Conservation (phyloP, 371 early-diverging fungal species). For the Funneliformis caledonium region DNA sequence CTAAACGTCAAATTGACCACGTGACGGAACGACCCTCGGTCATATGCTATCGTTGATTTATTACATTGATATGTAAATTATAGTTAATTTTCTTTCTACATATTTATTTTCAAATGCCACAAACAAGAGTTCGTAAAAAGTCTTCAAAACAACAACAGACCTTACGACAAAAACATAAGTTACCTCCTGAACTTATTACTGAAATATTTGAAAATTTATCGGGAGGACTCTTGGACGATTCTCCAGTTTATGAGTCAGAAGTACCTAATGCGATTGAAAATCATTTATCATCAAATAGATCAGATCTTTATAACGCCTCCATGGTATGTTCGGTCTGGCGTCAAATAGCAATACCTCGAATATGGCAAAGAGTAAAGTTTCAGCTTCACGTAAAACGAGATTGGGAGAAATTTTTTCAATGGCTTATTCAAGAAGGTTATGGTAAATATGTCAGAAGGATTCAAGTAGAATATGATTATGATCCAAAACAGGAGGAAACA, state of each 20-base stretch:
- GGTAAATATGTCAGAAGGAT: conserved; percentile 6
- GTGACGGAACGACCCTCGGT: too few species aligned
- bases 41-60: too few species aligned
- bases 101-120: conserved; percentile 1
- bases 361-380: conserved; percentile 22
- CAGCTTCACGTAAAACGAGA: conserved; percentile 2
- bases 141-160: conserved; percentile 13
- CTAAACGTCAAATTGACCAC: too few species aligned
- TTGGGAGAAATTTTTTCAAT: conserved; percentile 18
- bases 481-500: conserved; percentile 23
- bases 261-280: conserved; percentile 7
- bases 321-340: conserved; percentile 17
- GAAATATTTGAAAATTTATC: conserved; percentile 22
- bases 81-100: background rate
- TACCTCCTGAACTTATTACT: conserved; percentile 20
- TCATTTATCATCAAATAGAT: conserved; percentile 3
- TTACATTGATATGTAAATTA: too few species aligned
- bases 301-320: conserved; percentile 2
- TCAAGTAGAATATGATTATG: conserved; percentile 24
- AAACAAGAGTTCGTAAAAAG: conserved; percentile 2
- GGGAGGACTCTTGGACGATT: conserved; percentile 11
- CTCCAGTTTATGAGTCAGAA: conserved; percentile 4
- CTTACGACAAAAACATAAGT: conserved; percentile 14
- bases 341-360: conserved; percentile 20
- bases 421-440: conserved; percentile 9